A percentile compares a stretch with the other conserved stretches of the same genome.
These are phyloP conservation scores for Trametes polyzona DNA, from an alignment of 1,284 basidiomycete genomes.

Conservation along the genomic window DNA sequence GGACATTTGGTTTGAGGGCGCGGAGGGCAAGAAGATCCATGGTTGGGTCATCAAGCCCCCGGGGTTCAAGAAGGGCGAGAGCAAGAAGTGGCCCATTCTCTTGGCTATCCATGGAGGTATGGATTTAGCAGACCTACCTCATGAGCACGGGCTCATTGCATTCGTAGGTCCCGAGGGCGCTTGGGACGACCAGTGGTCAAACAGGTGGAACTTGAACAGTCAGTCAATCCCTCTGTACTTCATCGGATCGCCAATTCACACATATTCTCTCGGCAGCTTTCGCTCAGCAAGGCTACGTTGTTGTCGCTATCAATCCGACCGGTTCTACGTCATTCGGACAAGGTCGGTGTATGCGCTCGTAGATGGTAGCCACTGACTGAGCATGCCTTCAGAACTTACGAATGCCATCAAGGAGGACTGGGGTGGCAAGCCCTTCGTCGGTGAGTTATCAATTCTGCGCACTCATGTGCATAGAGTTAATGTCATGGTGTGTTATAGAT, in stretches of 20 bases:
- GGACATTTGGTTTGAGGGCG: conserved; percentile 87
- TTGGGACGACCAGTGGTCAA: conserved; percentile 86
- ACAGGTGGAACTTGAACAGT: conserved; percentile 89
- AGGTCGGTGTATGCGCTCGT: conserved; percentile 45
- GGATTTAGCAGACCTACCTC: not conserved
- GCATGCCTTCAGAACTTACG: conserved; percentile 62
- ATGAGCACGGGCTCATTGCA: not conserved
- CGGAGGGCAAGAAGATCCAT: conserved; percentile 71
- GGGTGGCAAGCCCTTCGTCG: conserved; percentile 83
- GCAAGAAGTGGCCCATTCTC: conserved; percentile 77
- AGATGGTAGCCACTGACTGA: not conserved
- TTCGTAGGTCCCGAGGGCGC: conserved; percentile 70
- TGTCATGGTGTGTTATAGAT: conserved; percentile 45
- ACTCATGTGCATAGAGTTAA: not conserved
- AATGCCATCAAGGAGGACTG: conserved; percentile 80
- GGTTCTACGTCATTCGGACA: conserved; percentile 90
- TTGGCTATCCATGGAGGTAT: conserved; percentile 77
- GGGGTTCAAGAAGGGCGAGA: conserved; percentile 67
- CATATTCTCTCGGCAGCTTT: conserved; percentile 57
- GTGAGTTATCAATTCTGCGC: too few species aligned
- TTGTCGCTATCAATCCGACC: conserved; percentile 86
- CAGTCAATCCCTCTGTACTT: conserved; percentile 8
- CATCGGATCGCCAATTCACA: not conserved
- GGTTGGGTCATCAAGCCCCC: conserved; percentile 84
- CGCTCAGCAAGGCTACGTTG: conserved; percentile 84